A percentile compares a stretch with the other conserved stretches of the same genome.
Evolutionary conservation across 345 rosid species (phyloP).

Genomic region (Anastatica hierochuntica): DNA sequence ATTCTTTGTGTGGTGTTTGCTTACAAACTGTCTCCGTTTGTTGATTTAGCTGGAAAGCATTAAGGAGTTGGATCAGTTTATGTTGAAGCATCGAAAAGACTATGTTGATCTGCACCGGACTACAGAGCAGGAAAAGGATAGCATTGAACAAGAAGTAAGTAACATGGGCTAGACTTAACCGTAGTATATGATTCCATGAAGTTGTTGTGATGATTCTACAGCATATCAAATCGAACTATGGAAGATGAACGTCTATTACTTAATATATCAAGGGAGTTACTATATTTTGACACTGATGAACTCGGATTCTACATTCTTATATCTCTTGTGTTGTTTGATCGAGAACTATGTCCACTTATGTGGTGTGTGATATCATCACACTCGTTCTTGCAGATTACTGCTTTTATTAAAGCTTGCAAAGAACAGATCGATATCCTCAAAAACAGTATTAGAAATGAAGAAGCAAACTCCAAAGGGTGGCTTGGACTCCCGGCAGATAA

Average conservation of each 20-base stretch:
- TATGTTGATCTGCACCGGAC: slow-evolving; percentile 75
- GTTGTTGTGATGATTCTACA: too few species aligned
- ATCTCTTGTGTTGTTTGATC: background rate
- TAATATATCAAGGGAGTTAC: background rate
- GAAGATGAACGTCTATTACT: too few species aligned
- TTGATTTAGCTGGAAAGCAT: slow-evolving; percentile 56
- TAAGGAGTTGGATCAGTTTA: slow-evolving; percentile 61
- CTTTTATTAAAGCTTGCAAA: slow-evolving; percentile 80
- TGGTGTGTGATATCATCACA: background rate
- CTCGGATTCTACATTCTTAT: background rate
- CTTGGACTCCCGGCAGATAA: slow-evolving; percentile 48
- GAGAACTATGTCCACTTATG: background rate
- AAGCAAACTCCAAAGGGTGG: slow-evolving; percentile 71
- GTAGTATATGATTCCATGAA: too few species aligned
- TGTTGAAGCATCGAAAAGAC: slow-evolving; percentile 73
- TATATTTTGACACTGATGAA: too few species aligned
- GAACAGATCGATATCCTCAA: slow-evolving; percentile 79
- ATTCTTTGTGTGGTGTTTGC: background rate
- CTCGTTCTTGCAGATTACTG: slow-evolving; percentile 43
- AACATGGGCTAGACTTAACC: background rate
- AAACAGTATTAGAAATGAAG: slow-evolving; percentile 60
- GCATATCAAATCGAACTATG: too few species aligned
- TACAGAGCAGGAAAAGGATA: slow-evolving; percentile 77
- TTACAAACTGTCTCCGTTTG: too few species aligned
- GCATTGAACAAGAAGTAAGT: slow-evolving; percentile 88